phyloP scores from a whole-genome alignment of 2,329 filamentous ascomycete genomes.

The Pleomassaria siparia region DNA sequence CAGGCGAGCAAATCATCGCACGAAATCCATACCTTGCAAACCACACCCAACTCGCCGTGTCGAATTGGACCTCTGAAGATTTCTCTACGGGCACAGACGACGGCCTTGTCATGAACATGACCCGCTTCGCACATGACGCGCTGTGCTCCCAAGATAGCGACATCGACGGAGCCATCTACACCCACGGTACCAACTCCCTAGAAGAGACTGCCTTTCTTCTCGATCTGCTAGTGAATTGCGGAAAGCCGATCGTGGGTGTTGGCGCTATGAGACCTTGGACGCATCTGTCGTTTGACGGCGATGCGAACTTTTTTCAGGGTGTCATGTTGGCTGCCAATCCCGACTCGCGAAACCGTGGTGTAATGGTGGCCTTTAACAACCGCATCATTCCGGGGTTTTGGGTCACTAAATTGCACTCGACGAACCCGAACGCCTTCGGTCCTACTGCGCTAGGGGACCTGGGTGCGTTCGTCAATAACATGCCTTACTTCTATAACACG shows the following conservation, averaged over 20 bases:
- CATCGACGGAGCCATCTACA: conserved; percentile 30
- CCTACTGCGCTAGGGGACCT: conserved; percentile 24
- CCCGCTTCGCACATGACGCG: conserved; percentile 28
- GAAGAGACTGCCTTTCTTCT: conserved; percentile 34
- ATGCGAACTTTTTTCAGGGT: conserved; percentile 32
- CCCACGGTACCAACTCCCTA: conserved; percentile 32
- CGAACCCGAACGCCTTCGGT: conserved; percentile 30
- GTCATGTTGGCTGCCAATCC: conserved; percentile 26
- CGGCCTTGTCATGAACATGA: conserved; percentile 35
- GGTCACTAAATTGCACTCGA: conserved; percentile 27
- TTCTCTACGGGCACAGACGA: conserved; percentile 31
- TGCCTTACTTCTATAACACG: conserved; percentile 28
- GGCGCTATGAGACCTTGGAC: conserved; percentile 31
- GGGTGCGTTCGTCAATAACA: conserved; percentile 28
- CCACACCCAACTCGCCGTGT: conserved; percentile 31
- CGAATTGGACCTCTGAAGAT: conserved; percentile 25
- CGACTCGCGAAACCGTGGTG: conserved; percentile 21
- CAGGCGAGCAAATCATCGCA: conserved; percentile 28
- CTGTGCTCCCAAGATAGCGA: conserved; percentile 31
- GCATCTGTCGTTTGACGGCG: conserved; percentile 26
- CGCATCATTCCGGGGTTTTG: conserved; percentile 31
- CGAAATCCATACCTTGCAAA: conserved; percentile 30
- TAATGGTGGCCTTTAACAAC: conserved; percentile 32
- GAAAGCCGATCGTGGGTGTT: conserved; percentile 28
- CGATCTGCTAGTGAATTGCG: conserved; percentile 29